Evolutionary conservation across 768 basidiomycete species (phyloP).

Genomic region (Mycena chlorophos): DNA sequence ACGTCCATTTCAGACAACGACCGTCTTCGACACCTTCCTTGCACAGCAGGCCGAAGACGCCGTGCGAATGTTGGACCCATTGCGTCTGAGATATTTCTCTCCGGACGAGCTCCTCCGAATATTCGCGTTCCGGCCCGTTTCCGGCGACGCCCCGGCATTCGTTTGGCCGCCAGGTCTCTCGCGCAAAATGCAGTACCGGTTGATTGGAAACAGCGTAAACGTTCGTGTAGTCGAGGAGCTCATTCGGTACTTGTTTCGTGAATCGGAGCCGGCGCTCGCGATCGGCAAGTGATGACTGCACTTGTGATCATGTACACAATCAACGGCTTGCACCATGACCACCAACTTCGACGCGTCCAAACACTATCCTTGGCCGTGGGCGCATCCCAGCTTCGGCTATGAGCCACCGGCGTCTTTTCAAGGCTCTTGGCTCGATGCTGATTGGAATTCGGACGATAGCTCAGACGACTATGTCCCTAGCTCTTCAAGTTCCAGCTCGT

Average conservation of each 20-base stretch:
- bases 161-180: conserved; percentile 65
- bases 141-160: conserved; percentile 33
- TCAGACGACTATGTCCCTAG: not conserved
- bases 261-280: conserved; percentile 13
- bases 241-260: conserved; percentile 57
- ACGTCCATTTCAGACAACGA: conserved; percentile 44
- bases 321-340: too few relatives aligned
- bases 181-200: conserved; percentile 67
- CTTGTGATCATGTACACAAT: too few relatives aligned
- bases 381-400: not conserved
- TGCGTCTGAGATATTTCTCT: conserved; percentile 75
- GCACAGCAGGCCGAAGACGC: conserved; percentile 75
- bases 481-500: too few relatives aligned
- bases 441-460: too few relatives aligned
- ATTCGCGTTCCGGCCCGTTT: conserved; percentile 6
- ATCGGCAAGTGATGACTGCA: too few relatives aligned
- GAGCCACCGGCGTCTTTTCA: not conserved
- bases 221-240: conserved; percentile 67
- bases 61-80: conserved; percentile 82
- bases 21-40: conserved; percentile 76
- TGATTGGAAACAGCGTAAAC: conserved; percentile 85
- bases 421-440: not conserved
- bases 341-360: conserved; percentile 7
- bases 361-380: not conserved
- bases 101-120: conserved; percentile 62